Evolutionary conservation across 495 filamentous ascomycete species (phyloP), one percentile per base, ranked within the genome.

Genomic region (Penicillium cataractarum): DNA sequence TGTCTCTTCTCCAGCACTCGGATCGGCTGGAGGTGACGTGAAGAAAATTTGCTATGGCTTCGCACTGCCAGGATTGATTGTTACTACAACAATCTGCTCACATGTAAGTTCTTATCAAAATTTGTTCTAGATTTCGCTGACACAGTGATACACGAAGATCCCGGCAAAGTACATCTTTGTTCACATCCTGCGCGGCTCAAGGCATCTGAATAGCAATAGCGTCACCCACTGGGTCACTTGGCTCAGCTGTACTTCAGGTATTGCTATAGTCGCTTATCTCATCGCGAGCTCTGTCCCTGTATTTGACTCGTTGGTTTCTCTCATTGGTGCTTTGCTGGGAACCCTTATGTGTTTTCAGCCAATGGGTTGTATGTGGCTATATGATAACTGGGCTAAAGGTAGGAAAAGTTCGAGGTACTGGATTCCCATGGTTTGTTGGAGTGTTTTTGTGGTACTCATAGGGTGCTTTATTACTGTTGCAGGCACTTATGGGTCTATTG

Each of bases 271-370:
- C 13, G 35, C 35, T 5, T 39, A 39, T 39, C 15, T 39, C 17
- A 39, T 39, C 15, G 35, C 35, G 13, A 39, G 35, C 13, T 39
- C 35, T 6, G 35, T 39, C 13, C 35, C 35, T 17, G 35, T 39
- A 4, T 39, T 39, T 39, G 15, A 39, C 35, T 39, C 35, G 5
- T 39, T 39, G 35, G 35, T 39, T 39, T 39, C 35, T 15, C 35
- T 39, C 35, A 39, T 82, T 55, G 85, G 84, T 29, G 76, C 84
- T 5, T 73, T 88, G 27, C 86, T 89, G 57, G 71, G 58, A 46
- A 65, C 63, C n/a, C 33, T 64, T 35, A 58, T 70, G 52, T 68
- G 49, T 10, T 70, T 67, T 56, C 73, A 70, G 26, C 69, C 71
- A 12, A 70, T 66, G 61, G 73, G 69, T 6, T 66, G 66, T n/a